phyloP scores from a whole-genome alignment of 2,329 filamentous ascomycete genomes.

The Cordyceps sp. region DNA sequence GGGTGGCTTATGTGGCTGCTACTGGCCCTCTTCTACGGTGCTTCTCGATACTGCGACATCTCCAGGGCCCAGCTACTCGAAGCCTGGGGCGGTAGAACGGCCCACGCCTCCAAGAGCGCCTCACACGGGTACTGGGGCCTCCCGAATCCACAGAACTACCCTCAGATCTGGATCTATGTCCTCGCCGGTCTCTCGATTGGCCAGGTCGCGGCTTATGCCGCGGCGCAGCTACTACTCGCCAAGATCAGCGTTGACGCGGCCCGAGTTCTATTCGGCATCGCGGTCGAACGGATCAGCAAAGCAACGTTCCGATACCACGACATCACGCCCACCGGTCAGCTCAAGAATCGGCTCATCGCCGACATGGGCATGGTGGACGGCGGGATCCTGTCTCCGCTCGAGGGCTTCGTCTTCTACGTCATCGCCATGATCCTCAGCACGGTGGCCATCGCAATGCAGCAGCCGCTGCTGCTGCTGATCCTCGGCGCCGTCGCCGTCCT shows the following conservation, averaged over 20 bases:
- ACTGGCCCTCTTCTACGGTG: constrained; percentile 43
- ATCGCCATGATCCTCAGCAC: constrained; percentile 61
- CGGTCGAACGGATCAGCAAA: constrained; percentile 56
- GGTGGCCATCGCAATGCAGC: constrained; percentile 62
- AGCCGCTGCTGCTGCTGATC: constrained; percentile 60
- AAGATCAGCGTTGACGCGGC: constrained; percentile 69
- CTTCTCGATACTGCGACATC: constrained; percentile 49
- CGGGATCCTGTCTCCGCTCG: constrained; percentile 61
- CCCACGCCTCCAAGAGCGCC: neutral
- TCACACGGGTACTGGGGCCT: constrained; percentile 13
- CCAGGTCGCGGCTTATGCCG: constrained; percentile 40
- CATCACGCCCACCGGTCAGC: constrained; percentile 68
- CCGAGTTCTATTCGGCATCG: constrained; percentile 55
- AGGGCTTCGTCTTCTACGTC: constrained; percentile 49
- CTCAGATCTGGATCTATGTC: constrained; percentile 56
- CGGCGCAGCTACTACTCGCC: constrained; percentile 51
- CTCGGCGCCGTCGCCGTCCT: constrained; percentile 47
- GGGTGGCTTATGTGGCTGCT: constrained; percentile 56
- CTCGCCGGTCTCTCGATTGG: constrained; percentile 50
- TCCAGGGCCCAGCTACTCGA: constrained; percentile 69
- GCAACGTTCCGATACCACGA: constrained; percentile 87
- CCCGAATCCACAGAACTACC: constrained; percentile 49
- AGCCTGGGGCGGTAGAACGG: constrained; percentile 56
- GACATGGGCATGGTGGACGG: constrained; percentile 85
- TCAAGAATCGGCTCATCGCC: constrained; percentile 85